Conservation (phyloP, 1,139 yeast species). For the Saccharomyces uvarum region DNA sequence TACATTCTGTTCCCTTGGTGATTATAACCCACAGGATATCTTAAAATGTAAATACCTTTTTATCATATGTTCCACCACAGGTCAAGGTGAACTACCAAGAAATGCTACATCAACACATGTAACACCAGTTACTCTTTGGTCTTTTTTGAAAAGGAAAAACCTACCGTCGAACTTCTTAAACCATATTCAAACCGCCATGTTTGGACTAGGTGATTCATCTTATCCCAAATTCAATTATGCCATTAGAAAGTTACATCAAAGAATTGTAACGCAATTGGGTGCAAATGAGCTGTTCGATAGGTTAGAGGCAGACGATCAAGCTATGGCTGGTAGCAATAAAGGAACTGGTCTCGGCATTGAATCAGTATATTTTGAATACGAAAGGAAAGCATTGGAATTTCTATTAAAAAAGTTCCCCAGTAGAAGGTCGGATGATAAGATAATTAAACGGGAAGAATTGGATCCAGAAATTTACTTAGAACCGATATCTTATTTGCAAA, state of each 20-base stretch:
- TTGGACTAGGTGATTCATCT: conserved; percentile 94
- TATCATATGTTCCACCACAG: conserved; percentile 80
- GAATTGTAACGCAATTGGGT: conserved; percentile 69
- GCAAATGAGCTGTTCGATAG: conserved; percentile 63
- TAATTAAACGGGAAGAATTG: conserved; percentile 17
- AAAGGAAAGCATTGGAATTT: conserved; percentile 41
- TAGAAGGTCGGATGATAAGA: conserved; percentile 13
- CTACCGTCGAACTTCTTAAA: conserved; percentile 58
- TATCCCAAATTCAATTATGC: conserved; percentile 86
- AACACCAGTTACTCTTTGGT: conserved; percentile 50
- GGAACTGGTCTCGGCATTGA: conserved; percentile 70
- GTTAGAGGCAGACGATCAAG: conserved; percentile 84
- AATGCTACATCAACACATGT: conserved; percentile 41
- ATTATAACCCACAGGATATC: conserved; percentile 47
- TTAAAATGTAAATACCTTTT: conserved; percentile 47
- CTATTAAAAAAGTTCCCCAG: conserved; percentile 37
- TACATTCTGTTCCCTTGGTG: conserved; percentile 51
- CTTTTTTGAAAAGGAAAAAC: conserved; percentile 56
- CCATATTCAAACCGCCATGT: conserved; percentile 58
- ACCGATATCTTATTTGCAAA: conserved; percentile 22
- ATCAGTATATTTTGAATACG: conserved; percentile 72
- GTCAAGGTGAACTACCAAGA: conserved; percentile 90
- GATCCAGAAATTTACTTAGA: conserved; percentile 23
- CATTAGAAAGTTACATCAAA: conserved; percentile 66
- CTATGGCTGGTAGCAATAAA: conserved; percentile 32